Percentiles rank a stretch among this genome's conserved stretches.
phyloP scores from a whole-genome alignment of 1,284 basidiomycete genomes.

The Ganoderma boninense region DNA sequence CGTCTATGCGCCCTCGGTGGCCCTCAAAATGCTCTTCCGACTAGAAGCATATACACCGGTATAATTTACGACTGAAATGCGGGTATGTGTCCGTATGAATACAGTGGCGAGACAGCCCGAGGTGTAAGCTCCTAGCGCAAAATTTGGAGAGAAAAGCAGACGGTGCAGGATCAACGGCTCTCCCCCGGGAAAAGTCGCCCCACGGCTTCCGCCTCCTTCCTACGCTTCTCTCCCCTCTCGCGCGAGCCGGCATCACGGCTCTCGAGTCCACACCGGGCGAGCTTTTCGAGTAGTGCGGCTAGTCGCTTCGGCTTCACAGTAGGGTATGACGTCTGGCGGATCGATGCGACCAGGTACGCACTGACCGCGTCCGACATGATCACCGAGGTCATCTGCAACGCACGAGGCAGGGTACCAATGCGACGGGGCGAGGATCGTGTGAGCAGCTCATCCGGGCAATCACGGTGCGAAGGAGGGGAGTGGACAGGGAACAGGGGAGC shows the following conservation, averaged over 20 bases:
- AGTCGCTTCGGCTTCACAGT: slow-evolving; percentile 78
- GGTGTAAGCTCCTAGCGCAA: not conserved
- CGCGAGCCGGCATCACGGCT: slow-evolving; percentile 65
- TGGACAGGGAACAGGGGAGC: not conserved
- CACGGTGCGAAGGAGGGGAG: slow-evolving; percentile 16
- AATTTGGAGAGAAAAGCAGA: not conserved
- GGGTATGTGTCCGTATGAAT: slow-evolving; percentile 15
- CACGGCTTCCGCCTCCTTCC: slow-evolving; percentile 83
- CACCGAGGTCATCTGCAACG: slow-evolving; percentile 76
- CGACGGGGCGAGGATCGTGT: slow-evolving; percentile 21
- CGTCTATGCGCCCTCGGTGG: slow-evolving; percentile 28
- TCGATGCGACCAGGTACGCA: slow-evolving; percentile 80
- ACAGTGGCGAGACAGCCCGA: not conserved
- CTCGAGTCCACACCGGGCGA: slow-evolving; percentile 71
- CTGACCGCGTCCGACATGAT: slow-evolving; percentile 78
- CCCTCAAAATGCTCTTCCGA: slow-evolving; percentile 35
- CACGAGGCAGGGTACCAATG: not conserved
- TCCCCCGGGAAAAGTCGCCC: slow-evolving; percentile 75
- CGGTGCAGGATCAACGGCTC: slow-evolving; percentile 46
- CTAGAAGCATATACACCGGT: slow-evolving; percentile 35
- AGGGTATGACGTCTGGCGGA: slow-evolving; percentile 78
- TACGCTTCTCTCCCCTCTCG: slow-evolving; percentile 74
- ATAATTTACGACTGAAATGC: slow-evolving; percentile 27
- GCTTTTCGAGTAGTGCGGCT: slow-evolving; percentile 83
- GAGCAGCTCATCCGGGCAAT: slow-evolving; percentile 18